Evolutionary conservation across 805 yeast species (phyloP).

Genomic region (Kurtzmaniella fragi): DNA sequence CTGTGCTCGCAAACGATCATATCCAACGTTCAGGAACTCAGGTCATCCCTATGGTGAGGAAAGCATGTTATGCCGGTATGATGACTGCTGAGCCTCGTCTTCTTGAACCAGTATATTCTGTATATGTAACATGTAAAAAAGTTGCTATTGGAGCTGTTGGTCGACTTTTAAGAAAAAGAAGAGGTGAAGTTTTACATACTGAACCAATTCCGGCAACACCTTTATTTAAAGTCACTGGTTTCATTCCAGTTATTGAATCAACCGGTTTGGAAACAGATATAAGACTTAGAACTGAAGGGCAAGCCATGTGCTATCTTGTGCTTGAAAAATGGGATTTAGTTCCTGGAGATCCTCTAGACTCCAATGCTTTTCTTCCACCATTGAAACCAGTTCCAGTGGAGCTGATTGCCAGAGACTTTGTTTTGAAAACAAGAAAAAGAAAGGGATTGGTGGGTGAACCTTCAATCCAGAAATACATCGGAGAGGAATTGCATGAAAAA

Average conservation of each 20-base stretch:
- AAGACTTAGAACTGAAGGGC: conserved; percentile 71
- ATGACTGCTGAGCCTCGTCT: conserved; percentile 73
- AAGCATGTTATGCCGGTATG: conserved; percentile 79
- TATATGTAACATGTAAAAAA: conserved; percentile 52
- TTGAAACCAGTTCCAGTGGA: conserved; percentile 68
- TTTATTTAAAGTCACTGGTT: conserved; percentile 55
- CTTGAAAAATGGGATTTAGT: conserved; percentile 73
- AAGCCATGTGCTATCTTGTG: conserved; percentile 61
- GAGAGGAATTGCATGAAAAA: conserved; percentile 49
- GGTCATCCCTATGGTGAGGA: conserved; percentile 73
- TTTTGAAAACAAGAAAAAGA: conserved; percentile 81
- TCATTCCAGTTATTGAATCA: conserved; percentile 85
- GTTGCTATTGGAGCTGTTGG: conserved; percentile 45
- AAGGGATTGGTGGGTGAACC: conserved; percentile 82
- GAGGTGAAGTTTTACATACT: conserved; percentile 48
- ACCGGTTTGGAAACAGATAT: conserved; percentile 86
- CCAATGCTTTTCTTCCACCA: conserved; percentile 54
- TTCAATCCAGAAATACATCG: conserved; percentile 61
- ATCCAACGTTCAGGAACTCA: conserved; percentile 55
- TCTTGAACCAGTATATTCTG: conserved; percentile 74
- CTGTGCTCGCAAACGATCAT: conserved; percentile 43
- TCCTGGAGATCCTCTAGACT: conserved; percentile 90
- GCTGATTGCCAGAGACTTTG: conserved; percentile 81
- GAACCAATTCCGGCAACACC: conserved; percentile 69
- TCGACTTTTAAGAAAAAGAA: conserved; percentile 49